Evolutionary conservation across 139 green algal species (phyloP).

Genomic region (Chlamydomonas urium): DNA sequence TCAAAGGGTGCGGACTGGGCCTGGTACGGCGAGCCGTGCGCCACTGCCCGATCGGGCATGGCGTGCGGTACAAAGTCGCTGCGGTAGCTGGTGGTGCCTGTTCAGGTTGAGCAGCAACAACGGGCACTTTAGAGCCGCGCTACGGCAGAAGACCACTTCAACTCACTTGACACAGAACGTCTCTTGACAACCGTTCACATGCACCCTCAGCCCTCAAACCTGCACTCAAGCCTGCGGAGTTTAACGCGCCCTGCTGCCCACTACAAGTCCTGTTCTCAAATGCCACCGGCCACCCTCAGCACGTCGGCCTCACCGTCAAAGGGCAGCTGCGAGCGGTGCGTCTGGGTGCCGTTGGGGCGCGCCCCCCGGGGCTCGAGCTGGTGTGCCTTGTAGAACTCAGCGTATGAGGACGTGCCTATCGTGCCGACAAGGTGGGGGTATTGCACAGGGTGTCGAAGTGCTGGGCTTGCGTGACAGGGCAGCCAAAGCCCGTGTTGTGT

Average conservation of each 20-base stretch:
- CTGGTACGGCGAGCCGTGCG: not conserved
- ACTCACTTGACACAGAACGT: not conserved
- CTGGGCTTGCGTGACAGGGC: not conserved
- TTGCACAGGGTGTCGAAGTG: not conserved
- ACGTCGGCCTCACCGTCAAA: conserved; percentile 9
- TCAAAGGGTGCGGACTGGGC: conserved; percentile 34
- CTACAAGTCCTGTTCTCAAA: too few species aligned
- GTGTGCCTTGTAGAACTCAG: conserved; percentile 9
- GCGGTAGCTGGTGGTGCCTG: conserved; percentile 18
- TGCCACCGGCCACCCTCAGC: not conserved
- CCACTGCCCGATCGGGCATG: conserved; percentile 3
- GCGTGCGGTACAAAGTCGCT: conserved; percentile 7
- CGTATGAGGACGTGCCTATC: not conserved
- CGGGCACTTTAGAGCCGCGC: not conserved
- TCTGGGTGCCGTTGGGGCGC: not conserved
- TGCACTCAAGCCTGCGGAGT: not conserved
- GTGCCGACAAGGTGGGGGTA: not conserved
- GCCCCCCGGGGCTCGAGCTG: not conserved
- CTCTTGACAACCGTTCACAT: not conserved
- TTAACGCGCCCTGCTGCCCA: not conserved
- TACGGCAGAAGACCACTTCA: not conserved
- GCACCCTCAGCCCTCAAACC: not conserved
- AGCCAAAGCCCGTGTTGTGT: not conserved
- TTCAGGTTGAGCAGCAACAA: not conserved
- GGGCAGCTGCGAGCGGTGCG: not conserved